Evolutionary conservation across 768 basidiomycete species (phyloP).

Genomic region (Auricularia heimuer): DNA sequence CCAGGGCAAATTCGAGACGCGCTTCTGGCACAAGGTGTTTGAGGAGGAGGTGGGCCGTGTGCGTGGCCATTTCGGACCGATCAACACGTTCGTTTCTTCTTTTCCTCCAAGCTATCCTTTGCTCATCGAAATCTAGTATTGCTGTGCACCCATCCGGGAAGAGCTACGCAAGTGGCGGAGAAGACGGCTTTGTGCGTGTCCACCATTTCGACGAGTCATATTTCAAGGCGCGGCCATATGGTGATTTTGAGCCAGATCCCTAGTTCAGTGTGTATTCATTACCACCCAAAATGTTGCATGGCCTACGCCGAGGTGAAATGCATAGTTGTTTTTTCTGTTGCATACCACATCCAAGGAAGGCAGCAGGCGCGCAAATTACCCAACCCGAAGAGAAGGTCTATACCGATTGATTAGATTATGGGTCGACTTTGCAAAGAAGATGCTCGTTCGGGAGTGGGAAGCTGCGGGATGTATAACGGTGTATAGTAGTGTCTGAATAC

Average conservation of each 20-base stretch:
- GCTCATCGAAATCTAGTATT: constrained; percentile 43
- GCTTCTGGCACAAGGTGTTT: constrained; percentile 96
- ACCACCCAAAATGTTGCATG: no score
- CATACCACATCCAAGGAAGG: no score
- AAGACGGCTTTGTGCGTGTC: constrained; percentile 89
- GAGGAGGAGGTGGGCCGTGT: constrained; percentile 97
- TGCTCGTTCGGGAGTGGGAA: no score
- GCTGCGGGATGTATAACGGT: no score
- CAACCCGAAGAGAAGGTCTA: no score
- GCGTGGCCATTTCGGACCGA: constrained; percentile 93
- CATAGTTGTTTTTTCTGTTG: no score
- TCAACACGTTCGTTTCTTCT: constrained; percentile 71
- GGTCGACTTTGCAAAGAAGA: no score
- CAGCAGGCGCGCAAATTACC: no score
- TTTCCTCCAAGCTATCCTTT: neutral
- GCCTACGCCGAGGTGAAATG: no score
- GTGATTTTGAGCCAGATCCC: constrained; percentile 70
- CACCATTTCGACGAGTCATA: constrained; percentile 94
- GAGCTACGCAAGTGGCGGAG: constrained; percentile 87
- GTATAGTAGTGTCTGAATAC: no score
- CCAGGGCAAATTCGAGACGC: constrained; percentile 95
- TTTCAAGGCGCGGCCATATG: constrained; percentile 85
- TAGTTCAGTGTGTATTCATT: constrained; percentile 16
- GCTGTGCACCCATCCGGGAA: constrained; percentile 86
- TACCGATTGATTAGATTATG: no score